phyloP scores from a whole-genome alignment of 352 stramenopile species.

The Globisporangium recalcitrans region DNA sequence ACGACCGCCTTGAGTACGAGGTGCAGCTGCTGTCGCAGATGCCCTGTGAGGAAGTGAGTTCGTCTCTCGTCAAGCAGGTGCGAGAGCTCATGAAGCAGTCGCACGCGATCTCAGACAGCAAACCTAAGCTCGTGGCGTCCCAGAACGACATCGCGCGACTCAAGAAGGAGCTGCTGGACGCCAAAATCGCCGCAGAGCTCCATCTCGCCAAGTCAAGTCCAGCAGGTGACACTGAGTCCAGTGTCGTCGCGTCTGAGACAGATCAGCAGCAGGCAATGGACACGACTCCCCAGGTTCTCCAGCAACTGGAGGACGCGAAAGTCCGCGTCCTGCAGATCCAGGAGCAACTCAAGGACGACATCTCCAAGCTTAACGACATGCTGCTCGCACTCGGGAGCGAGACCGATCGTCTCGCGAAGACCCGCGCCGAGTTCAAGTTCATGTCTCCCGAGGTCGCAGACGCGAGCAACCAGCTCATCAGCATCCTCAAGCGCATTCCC shows the following conservation, averaged over 20 bases:
- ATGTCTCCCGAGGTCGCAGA: slow-evolving; percentile 22
- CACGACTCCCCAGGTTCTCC: background rate
- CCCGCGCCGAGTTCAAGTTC: slow-evolving; percentile 30
- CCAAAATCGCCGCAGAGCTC: slow-evolving; percentile 39
- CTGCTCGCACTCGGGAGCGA: slow-evolving; percentile 38
- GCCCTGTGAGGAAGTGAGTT: slow-evolving; percentile 50
- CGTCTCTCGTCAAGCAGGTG: slow-evolving; percentile 32
- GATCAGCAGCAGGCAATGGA: background rate
- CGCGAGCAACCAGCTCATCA: slow-evolving; percentile 22
- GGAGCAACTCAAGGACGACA: slow-evolving; percentile 36
- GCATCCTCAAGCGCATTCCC: slow-evolving; percentile 28
- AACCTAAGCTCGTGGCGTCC: slow-evolving; percentile 22
- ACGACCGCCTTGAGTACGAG: slow-evolving; percentile 64
- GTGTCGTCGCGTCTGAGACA: background rate
- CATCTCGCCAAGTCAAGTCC: slow-evolving; percentile 23
- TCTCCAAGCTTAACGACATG: slow-evolving; percentile 42
- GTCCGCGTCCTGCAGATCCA: slow-evolving; percentile 38
- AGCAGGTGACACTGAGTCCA: background rate
- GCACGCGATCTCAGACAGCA: slow-evolving; percentile 36
- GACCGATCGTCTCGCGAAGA: slow-evolving; percentile 37
- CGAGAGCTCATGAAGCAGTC: slow-evolving; percentile 31
- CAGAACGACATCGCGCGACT: slow-evolving; percentile 33
- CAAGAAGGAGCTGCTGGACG: slow-evolving; percentile 44
- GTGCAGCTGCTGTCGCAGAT: slow-evolving; percentile 48
- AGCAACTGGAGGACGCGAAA: slow-evolving; percentile 37